Evolutionary conservation across 225 moss, liverwort and hornwort genomes (phyloP).

Genomic region (Sphagnum tenellum): DNA sequence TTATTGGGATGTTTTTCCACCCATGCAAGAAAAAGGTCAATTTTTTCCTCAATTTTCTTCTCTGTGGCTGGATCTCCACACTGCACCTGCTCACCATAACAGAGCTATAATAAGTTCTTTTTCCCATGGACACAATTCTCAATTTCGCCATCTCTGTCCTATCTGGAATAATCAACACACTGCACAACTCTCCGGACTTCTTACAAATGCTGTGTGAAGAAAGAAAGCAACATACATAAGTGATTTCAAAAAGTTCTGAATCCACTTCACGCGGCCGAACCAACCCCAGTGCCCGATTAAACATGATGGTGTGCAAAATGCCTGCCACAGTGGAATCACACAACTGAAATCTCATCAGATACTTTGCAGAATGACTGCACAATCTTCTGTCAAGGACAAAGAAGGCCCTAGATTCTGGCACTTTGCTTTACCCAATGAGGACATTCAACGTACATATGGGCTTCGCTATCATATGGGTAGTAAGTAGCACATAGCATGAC

Average conservation of each 20-base stretch:
- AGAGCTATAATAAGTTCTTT: not conserved
- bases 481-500: not conserved
- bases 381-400: not conserved
- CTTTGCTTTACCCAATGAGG: no score
- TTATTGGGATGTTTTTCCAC: conserved; percentile 97
- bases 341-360: not conserved
- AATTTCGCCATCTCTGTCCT: not conserved
- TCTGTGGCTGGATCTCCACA: conserved; percentile 83
- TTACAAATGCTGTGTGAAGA: not conserved
- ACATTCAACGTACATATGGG: not conserved
- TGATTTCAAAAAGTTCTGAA: conserved; percentile 77
- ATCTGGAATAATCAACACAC: not conserved
- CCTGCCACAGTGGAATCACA: conserved; percentile 12
- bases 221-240: conserved; percentile 43
- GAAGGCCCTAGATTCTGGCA: no score
- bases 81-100: conserved; percentile 43
- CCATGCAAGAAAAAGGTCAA: conserved; percentile 87
- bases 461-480: not conserved
- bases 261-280: conserved; percentile 78
- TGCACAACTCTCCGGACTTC: not conserved
- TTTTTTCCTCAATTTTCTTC: conserved; percentile 97
- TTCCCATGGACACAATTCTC: not conserved
- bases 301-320: conserved; percentile 76
- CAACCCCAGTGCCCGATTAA: conserved; percentile 76
- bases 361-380: not conserved